Conservation (phyloP, 176 grass and related monocot species). For the Aechmea fasciata region DNA sequence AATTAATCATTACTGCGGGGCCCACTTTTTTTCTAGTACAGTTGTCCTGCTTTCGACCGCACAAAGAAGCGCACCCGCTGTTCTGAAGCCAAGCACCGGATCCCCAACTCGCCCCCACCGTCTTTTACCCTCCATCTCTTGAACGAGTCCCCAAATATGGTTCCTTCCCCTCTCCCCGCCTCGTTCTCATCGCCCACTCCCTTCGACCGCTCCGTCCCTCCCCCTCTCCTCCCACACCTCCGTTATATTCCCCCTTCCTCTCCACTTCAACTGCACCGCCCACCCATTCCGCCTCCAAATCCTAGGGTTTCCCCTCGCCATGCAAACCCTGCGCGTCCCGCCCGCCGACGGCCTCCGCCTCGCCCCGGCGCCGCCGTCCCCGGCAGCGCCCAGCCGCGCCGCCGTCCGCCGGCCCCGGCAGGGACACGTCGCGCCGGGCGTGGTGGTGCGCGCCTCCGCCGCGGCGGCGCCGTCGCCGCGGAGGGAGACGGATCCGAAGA, state of each 20-base stretch:
- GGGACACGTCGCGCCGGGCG: neutral
- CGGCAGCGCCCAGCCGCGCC: neutral
- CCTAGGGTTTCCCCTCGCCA: constrained; percentile 6
- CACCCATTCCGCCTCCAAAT: neutral
- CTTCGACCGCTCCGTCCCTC: neutral
- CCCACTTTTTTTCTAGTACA: no score
- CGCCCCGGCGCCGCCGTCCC: neutral
- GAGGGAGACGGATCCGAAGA: constrained; percentile 82
- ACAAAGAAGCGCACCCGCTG: no score
- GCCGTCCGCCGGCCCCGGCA: neutral
- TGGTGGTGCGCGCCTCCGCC: constrained; percentile 25
- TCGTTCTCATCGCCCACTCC: constrained; percentile 15
- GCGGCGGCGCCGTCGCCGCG: constrained; percentile 15
- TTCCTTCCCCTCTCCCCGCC: neutral
- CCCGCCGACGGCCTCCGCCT: constrained; percentile 1
- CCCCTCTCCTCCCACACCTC: neutral
- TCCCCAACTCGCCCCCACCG: no score
- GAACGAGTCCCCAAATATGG: no score
- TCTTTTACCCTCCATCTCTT: no score
- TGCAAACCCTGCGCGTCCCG: constrained; percentile 65
- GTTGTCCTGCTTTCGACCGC: no score
- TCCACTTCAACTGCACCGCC: no score
- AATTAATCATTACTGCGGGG: no score
- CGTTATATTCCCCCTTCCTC: no score
- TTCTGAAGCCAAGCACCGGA: no score